Percentiles rank a stretch among this genome's conserved stretches.
These are phyloP conservation scores for Tulasnella sp. DNA, from an alignment of 768 basidiomycete species.

Conservation along the genomic window DNA sequence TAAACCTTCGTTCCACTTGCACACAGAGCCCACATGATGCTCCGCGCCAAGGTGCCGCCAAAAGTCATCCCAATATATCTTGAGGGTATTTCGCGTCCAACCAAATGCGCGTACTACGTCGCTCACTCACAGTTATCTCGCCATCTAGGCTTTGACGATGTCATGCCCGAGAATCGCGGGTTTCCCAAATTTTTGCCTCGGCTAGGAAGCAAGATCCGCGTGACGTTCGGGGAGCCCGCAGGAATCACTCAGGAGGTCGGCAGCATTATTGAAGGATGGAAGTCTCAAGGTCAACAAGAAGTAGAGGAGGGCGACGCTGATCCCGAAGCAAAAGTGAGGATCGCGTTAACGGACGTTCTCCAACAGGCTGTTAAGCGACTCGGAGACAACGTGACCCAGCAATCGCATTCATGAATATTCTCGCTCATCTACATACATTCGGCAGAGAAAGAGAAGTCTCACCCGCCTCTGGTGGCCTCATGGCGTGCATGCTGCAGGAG, in stretches of 20 bases:
- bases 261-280: conserved; percentile 10
- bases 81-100: conserved; percentile 49
- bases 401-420: background rate
- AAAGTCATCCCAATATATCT: conserved; percentile 92
- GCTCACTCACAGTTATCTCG: background rate
- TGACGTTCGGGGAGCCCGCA: conserved; percentile 73
- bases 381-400: conserved; percentile 17
- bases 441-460: background rate
- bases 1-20: conserved; percentile 9
- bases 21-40: conserved; percentile 75
- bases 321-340: conserved; percentile 5
- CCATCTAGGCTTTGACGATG: conserved; percentile 65
- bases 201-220: conserved; percentile 56
- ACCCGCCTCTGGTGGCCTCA: background rate
- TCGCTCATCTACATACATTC: background rate
- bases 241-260: conserved; percentile 21
- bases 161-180: conserved; percentile 83
- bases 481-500: background rate
- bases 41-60: conserved; percentile 62
- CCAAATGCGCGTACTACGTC: background rate
- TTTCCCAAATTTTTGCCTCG: conserved; percentile 73
- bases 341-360: conserved; percentile 13
- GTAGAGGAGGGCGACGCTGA: background rate
- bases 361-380: conserved; percentile 14
- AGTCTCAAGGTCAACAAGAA: background rate